Evolutionary conservation across 768 basidiomycete species (phyloP).

Genomic region (Xerocomellus amylosporus): DNA sequence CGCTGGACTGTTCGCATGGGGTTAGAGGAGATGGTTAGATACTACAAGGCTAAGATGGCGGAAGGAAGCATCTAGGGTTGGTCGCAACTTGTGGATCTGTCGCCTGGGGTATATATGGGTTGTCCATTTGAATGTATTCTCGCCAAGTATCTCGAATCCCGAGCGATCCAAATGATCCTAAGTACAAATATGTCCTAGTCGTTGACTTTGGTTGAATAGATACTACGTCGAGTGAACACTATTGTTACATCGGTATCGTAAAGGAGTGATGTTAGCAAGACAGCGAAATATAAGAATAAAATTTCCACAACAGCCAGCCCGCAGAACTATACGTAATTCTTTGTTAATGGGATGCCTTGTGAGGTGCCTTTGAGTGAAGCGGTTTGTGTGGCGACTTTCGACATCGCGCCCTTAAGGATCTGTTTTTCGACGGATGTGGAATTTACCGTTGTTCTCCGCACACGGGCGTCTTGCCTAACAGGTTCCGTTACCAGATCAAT

Average conservation of each 20-base stretch:
- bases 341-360: conserved; percentile 14
- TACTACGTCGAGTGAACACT: conserved; percentile 4
- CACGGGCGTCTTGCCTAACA: conserved; percentile 38
- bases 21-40: conserved; percentile 90
- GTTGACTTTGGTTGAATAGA: conserved; percentile 8
- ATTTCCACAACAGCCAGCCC: conserved; percentile 6
- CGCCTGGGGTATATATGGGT: not conserved
- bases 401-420: conserved; percentile 53
- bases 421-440: conserved; percentile 46
- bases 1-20: conserved; percentile 92
- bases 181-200: conserved; percentile 13
- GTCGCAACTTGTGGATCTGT: not conserved
- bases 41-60: conserved; percentile 87
- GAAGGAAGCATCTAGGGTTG: conserved; percentile 68
- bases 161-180: conserved; percentile 6
- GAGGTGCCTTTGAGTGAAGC: conserved; percentile 12
- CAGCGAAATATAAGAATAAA: conserved; percentile 13
- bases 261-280: conserved; percentile 10
- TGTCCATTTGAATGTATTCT: not conserved
- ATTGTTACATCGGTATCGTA: conserved; percentile 15
- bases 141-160: not conserved
- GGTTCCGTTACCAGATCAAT: conserved; percentile 40
- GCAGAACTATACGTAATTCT: conserved; percentile 3
- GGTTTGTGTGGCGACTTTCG: conserved; percentile 43
- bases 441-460: conserved; percentile 39